Evolutionary conservation across 2,329 filamentous ascomycete species (phyloP).

Genomic region (Alternaria gaisen): DNA sequence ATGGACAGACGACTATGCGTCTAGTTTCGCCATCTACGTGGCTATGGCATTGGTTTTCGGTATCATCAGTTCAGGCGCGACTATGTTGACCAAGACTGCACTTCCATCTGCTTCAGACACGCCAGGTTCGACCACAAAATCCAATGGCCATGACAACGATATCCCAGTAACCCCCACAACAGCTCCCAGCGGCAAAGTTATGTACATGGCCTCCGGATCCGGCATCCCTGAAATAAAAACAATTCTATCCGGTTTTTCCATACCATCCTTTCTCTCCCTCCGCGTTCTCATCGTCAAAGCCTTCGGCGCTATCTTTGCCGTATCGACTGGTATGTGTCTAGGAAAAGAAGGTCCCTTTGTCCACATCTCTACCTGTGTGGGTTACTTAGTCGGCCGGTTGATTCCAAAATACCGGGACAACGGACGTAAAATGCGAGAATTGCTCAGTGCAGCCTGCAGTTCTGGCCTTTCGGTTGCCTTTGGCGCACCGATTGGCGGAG

Average conservation of each 20-base stretch:
- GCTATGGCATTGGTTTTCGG: constrained; percentile 61
- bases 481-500: constrained; percentile 69
- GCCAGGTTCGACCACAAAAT: constrained; percentile 3
- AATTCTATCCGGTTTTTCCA: constrained; percentile 68
- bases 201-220: constrained; percentile 67
- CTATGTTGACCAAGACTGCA: constrained; percentile 60
- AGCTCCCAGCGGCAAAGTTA: constrained; percentile 55
- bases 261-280: constrained; percentile 65
- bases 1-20: constrained; percentile 56
- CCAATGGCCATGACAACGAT: background rate
- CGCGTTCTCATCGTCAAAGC: constrained; percentile 66
- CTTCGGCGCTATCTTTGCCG: constrained; percentile 66
- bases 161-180: constrained; percentile 17
- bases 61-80: constrained; percentile 59
- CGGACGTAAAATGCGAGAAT: constrained; percentile 66
- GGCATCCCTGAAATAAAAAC: constrained; percentile 71
- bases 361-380: constrained; percentile 67
- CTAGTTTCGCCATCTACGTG: constrained; percentile 60
- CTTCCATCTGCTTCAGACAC: constrained; percentile 56
- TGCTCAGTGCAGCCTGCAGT: constrained; percentile 66
- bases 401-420: constrained; percentile 68
- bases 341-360: constrained; percentile 71
- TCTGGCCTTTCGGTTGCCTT: constrained; percentile 68
- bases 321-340: constrained; percentile 67
- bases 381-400: constrained; percentile 61